These are phyloP conservation scores for Debaryomyces prosopidis DNA, from an alignment of 805 yeast genomes.

Conservation along the genomic window DNA sequence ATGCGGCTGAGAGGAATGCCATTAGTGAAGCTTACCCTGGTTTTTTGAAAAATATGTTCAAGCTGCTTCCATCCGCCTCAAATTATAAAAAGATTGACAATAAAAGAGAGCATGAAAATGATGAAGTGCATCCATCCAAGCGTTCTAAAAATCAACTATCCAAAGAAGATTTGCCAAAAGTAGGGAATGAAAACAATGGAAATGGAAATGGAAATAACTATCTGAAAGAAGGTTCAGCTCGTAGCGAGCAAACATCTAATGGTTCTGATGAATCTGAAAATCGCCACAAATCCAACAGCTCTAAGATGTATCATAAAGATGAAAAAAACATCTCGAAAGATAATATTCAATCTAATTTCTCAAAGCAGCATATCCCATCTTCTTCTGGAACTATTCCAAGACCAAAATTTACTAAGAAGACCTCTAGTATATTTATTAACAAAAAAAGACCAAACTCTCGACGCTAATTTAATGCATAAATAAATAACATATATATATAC, in stretches of 20 bases:
- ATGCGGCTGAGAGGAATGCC: conserved; percentile 56
- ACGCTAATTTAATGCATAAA: too few species aligned
- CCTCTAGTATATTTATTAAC: conserved; percentile 15
- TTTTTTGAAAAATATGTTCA: conserved; percentile 21
- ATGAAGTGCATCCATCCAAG: neutral
- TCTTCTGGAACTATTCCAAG: conserved; percentile 6
- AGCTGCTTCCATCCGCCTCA: neutral
- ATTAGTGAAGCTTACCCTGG: conserved; percentile 36
- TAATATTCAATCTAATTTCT: neutral
- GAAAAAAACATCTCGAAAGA: neutral
- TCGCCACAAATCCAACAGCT: neutral
- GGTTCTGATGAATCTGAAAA: too few species aligned
- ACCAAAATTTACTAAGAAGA: conserved; percentile 4
- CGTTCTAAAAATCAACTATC: too few species aligned
- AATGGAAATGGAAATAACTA: too few species aligned
- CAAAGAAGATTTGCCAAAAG: too few species aligned
- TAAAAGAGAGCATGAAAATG: neutral
- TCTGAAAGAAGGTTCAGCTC: too few species aligned
- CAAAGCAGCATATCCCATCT: conserved; percentile 1
- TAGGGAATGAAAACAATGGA: too few species aligned
- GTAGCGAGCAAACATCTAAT: too few species aligned
- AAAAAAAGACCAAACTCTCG: conserved; percentile 3
- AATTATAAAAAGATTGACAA: neutral
- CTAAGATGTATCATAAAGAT: neutral
- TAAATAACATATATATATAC: too few species aligned